Percentiles rank a stretch among this genome's conserved stretches.
phyloP scores from a whole-genome alignment of 2,329 filamentous ascomycete species.

The Pseudodiploospora longispora region DNA sequence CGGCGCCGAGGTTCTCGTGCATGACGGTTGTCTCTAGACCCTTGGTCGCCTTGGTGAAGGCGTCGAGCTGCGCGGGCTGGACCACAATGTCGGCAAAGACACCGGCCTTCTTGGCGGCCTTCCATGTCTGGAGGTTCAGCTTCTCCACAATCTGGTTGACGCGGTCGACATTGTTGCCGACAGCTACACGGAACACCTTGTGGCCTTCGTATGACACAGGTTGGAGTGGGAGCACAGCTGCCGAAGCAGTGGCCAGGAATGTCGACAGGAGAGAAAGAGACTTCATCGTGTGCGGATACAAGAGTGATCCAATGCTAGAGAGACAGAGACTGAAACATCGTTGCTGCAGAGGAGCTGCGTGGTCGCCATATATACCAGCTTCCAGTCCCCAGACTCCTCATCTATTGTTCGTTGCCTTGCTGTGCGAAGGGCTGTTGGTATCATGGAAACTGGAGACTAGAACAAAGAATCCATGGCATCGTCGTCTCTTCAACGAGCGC shows the following conservation, averaged over 20 bases:
- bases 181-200: slow-evolving; percentile 36
- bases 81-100: slow-evolving; percentile 34
- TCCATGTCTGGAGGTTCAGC: slow-evolving; percentile 30
- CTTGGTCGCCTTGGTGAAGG: slow-evolving; percentile 23
- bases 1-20: slow-evolving; percentile 31
- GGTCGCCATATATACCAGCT: too few species aligned
- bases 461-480: too few species aligned
- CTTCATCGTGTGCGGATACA: slow-evolving; percentile 10
- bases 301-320: too few species aligned
- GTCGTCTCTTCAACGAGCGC: too few species aligned
- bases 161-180: slow-evolving; percentile 22
- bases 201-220: slow-evolving; percentile 33
- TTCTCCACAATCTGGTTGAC: slow-evolving; percentile 26
- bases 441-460: too few species aligned
- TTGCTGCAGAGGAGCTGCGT: too few species aligned
- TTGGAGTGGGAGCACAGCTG: slow-evolving; percentile 5
- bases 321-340: too few species aligned
- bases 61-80: slow-evolving; percentile 23
- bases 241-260: slow-evolving; percentile 11
- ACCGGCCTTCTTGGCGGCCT: slow-evolving; percentile 25
- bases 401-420: too few species aligned
- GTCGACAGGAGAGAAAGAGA: slow-evolving; percentile 7
- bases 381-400: too few species aligned
- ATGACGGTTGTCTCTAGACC: slow-evolving; percentile 26
- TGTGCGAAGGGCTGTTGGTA: too few species aligned